Evolutionary conservation across 306 rosid genomes (phyloP).

Genomic region (Rosa multiflora): DNA sequence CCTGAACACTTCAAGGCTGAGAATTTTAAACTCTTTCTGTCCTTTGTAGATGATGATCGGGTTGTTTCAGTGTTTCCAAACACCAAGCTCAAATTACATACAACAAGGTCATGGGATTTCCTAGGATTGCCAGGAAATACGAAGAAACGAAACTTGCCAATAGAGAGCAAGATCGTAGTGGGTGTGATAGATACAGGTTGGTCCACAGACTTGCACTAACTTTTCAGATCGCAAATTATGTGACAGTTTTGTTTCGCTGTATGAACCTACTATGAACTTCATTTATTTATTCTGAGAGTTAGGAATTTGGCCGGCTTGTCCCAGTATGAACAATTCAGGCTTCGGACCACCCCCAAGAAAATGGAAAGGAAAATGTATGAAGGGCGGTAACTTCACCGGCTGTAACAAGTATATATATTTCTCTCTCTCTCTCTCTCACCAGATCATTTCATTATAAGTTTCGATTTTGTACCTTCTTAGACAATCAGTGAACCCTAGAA

Average conservation of each 20-base stretch:
- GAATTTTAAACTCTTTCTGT: background rate
- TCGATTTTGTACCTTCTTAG: no score
- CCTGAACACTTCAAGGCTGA: background rate
- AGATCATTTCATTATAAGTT: no score
- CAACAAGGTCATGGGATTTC: slow-evolving; percentile 88
- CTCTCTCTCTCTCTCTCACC: no score
- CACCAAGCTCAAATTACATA: slow-evolving; percentile 45
- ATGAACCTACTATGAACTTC: background rate
- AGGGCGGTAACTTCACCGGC: slow-evolving; percentile 62
- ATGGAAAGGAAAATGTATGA: slow-evolving; percentile 71
- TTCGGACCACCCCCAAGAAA: slow-evolving; percentile 69
- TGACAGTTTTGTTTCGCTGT: background rate
- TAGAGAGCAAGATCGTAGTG: slow-evolving; percentile 16
- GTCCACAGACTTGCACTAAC: background rate
- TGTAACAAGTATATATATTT: slow-evolving; percentile 59
- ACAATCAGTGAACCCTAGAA: no score
- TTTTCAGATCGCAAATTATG: background rate
- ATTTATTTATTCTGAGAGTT: background rate
- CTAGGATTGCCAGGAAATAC: slow-evolving; percentile 44
- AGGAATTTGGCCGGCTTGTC: slow-evolving; percentile 68
- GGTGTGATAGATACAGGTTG: slow-evolving; percentile 78
- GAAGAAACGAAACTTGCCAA: slow-evolving; percentile 6
- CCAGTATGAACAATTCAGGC: slow-evolving; percentile 70
- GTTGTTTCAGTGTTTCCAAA: slow-evolving; percentile 77
- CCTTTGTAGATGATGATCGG: slow-evolving; percentile 38